Conservation (phyloP, 164 flowering plant species). For the Akebia trifoliata region DNA sequence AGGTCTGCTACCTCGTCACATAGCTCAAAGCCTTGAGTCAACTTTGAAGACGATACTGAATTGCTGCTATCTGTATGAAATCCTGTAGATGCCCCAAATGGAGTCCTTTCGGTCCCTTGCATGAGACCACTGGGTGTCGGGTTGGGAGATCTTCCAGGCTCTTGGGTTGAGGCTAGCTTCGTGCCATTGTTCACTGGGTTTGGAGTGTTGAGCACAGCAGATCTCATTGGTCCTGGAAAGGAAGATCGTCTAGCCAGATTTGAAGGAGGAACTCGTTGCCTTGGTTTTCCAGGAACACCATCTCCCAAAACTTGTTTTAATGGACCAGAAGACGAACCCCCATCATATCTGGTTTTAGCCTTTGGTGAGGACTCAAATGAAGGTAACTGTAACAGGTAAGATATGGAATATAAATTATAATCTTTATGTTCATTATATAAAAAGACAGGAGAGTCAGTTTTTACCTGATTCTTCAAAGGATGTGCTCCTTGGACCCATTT, state of each 20-base stretch:
- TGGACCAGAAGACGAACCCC: slow-evolving; percentile 48
- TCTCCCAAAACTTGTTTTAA: slow-evolving; percentile 52
- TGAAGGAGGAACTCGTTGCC: slow-evolving; percentile 59
- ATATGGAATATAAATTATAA: not conserved
- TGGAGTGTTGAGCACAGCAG: slow-evolving; percentile 32
- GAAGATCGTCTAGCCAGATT: slow-evolving; percentile 46
- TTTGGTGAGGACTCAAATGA: slow-evolving; percentile 58
- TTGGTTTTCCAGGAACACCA: slow-evolving; percentile 42
- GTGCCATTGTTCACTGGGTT: slow-evolving; percentile 17
- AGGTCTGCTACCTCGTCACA: slow-evolving; percentile 43
- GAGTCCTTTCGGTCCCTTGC: slow-evolving; percentile 24
- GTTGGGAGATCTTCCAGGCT: slow-evolving; percentile 26
- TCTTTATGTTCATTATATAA: not conserved
- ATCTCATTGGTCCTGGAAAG: slow-evolving; percentile 47
- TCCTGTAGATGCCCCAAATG: slow-evolving; percentile 28
- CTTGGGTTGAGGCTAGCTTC: slow-evolving; percentile 29
- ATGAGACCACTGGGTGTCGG: slow-evolving; percentile 19
- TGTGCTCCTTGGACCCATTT: slow-evolving; percentile 44
- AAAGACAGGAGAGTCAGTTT: slow-evolving; percentile 3
- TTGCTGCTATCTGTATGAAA: slow-evolving; percentile 49
- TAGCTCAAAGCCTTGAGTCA: slow-evolving; percentile 41
- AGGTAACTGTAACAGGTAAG: slow-evolving; percentile 48
- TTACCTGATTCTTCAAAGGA: slow-evolving; percentile 72
- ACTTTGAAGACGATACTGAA: slow-evolving; percentile 53
- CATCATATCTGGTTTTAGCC: slow-evolving; percentile 63